Evolutionary conservation across 2,329 filamentous ascomycete species (phyloP).

Genomic region (Trichoderma semiorbis): DNA sequence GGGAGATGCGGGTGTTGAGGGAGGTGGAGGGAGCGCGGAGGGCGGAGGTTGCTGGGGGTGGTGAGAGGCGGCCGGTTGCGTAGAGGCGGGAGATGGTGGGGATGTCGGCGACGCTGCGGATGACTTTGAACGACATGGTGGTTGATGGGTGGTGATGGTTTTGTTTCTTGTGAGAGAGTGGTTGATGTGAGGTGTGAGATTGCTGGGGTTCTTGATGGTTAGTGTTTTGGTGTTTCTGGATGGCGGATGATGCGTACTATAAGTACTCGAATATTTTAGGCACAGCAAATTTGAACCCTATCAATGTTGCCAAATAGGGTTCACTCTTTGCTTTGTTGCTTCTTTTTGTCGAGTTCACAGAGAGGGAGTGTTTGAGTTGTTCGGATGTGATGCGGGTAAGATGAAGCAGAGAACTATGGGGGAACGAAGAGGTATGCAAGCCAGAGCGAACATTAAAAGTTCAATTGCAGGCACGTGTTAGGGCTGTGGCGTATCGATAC

Average conservation of each 20-base stretch:
- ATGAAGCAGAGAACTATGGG: background rate
- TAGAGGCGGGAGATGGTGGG: constrained; percentile 66
- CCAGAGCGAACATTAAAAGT: background rate
- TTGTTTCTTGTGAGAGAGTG: background rate
- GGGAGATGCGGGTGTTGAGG: constrained; percentile 67
- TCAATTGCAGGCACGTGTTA: background rate
- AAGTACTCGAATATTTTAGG: background rate
- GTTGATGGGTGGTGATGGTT: background rate
- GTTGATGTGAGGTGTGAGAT: background rate
- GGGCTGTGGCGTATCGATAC: background rate
- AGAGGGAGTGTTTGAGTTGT: background rate
- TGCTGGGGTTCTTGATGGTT: background rate
- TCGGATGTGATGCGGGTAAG: background rate
- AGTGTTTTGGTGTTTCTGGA: background rate
- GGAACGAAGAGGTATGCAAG: background rate
- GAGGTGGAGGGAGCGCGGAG: constrained; percentile 40
- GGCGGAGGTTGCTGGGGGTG: background rate
- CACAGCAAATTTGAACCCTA: background rate
- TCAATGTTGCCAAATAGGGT: no score
- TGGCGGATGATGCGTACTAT: background rate
- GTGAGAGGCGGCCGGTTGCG: constrained; percentile 38
- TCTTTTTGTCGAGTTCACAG: background rate
- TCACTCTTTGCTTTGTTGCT: no score
- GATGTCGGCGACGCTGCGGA: constrained; percentile 46
- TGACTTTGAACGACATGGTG: background rate